These are phyloP conservation scores for Neopestalotiopsis clavispora DNA, from an alignment of 2,329 filamentous ascomycete genomes.

Conservation along the genomic window DNA sequence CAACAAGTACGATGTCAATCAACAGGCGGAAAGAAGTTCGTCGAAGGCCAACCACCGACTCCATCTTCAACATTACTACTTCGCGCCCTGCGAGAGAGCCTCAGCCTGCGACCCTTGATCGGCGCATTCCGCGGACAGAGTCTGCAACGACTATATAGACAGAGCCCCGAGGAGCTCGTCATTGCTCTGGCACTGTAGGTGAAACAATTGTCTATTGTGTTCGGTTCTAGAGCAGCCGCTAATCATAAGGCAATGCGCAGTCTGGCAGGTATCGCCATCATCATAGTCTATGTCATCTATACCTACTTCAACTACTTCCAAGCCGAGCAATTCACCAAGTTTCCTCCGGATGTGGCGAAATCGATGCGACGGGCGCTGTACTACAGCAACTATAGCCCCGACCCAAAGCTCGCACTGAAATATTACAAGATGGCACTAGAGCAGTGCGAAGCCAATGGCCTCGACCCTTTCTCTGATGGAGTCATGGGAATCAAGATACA, in stretches of 20 bases:
- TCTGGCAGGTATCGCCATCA: slow-evolving; percentile 36
- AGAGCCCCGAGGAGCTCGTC: slow-evolving; percentile 50
- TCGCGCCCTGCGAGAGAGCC: slow-evolving; percentile 36
- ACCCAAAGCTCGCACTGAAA: slow-evolving; percentile 78
- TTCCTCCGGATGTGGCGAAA: slow-evolving; percentile 74
- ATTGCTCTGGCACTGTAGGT: slow-evolving; percentile 47
- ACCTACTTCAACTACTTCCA: slow-evolving; percentile 62
- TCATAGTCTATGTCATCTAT: slow-evolving; percentile 43
- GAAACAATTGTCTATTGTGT: neutral
- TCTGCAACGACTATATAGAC: slow-evolving; percentile 42
- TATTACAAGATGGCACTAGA: slow-evolving; percentile 83
- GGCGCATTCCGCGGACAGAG: slow-evolving; percentile 43
- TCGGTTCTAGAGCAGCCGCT: slow-evolving; percentile 27
- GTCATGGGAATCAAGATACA: slow-evolving; percentile 88
- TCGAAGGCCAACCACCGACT: slow-evolving; percentile 29
- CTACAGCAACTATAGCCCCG: slow-evolving; percentile 78
- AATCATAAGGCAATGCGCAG: slow-evolving; percentile 37
- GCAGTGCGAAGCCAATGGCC: slow-evolving; percentile 71
- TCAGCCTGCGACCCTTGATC: slow-evolving; percentile 41
- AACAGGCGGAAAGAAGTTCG: slow-evolving; percentile 22
- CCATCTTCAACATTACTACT: slow-evolving; percentile 31
- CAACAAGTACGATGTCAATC: slow-evolving; percentile 34
- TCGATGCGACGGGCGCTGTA: slow-evolving; percentile 85
- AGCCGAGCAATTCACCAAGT: slow-evolving; percentile 58
- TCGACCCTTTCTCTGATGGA: slow-evolving; percentile 92